Conservation (phyloP, 2,329 filamentous ascomycete genomes). For the Phyllosticta citrichinensis region DNA sequence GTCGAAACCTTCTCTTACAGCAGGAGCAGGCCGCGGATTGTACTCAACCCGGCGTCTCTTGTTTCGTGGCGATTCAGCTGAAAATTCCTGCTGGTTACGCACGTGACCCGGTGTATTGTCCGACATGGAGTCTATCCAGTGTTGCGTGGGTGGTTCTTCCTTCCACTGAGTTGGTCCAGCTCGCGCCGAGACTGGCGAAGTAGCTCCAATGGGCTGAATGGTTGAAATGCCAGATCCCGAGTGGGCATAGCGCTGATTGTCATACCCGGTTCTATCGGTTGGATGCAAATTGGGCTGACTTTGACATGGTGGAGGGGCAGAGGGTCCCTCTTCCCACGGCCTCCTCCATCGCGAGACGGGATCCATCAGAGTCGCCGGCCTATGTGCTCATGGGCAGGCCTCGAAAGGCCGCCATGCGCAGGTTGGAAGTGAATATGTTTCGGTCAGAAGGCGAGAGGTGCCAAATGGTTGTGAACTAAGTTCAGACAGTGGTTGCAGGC, state of each 20-base stretch:
- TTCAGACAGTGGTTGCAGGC: neutral
- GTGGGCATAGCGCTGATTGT: neutral
- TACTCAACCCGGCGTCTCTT: neutral
- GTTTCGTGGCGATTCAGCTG: neutral
- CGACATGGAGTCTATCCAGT: neutral
- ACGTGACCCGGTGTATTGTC: neutral
- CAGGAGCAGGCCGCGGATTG: neutral
- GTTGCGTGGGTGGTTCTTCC: neutral
- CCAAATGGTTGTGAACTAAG: neutral
- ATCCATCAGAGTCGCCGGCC: slow-evolving; percentile 21
- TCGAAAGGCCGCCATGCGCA: slow-evolving; percentile 20
- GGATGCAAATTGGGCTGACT: neutral
- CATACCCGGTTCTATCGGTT: neutral
- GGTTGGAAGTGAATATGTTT: neutral
- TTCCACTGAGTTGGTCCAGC: neutral
- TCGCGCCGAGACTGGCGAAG: neutral
- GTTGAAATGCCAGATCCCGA: neutral
- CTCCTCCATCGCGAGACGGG: slow-evolving; percentile 21
- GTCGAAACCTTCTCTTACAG: neutral
- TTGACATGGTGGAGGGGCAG: neutral
- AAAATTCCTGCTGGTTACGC: neutral
- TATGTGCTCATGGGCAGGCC: slow-evolving; percentile 13
- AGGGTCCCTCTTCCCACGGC: slow-evolving; percentile 21
- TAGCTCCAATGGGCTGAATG: neutral
- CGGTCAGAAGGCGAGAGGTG: neutral